phyloP scores from a whole-genome alignment of 192 early-diverging fungal genomes.

The Umbelopsis isabellina region DNA sequence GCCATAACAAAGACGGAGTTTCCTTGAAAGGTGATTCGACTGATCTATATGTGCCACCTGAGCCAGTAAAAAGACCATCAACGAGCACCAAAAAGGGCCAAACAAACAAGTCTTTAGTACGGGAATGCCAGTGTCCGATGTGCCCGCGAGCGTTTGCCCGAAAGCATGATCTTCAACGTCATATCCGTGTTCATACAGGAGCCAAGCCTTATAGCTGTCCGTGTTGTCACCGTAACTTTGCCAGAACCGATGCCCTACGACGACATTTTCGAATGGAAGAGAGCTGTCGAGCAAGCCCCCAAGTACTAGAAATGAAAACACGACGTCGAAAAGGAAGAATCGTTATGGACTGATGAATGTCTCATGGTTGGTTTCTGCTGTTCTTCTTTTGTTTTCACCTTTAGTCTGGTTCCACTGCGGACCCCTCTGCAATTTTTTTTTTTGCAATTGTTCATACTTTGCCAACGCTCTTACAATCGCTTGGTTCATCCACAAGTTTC shows the following conservation, averaged over 20 bases:
- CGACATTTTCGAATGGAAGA: constrained; percentile 68
- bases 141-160: constrained; percentile 74
- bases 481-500: no score
- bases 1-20: constrained; percentile 3
- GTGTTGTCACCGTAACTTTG: constrained; percentile 70
- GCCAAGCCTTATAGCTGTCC: constrained; percentile 72
- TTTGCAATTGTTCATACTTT: constrained; percentile 10
- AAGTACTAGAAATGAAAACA: constrained; percentile 34
- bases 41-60: constrained; percentile 4
- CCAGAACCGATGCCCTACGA: constrained; percentile 75
- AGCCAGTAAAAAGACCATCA: neutral
- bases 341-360: neutral
- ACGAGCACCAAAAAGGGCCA: neutral
- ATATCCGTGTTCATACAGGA: constrained; percentile 66
- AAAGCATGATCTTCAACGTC: constrained; percentile 80
- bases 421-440: neutral
- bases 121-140: constrained; percentile 17
- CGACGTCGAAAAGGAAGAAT: constrained; percentile 12
- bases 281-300: constrained; percentile 42
- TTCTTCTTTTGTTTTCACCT: neutral
- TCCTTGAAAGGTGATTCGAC: constrained; percentile 9
- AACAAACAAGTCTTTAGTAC: neutral
- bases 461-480: no score
- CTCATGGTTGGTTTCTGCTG: no score
- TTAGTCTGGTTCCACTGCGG: neutral